Percentiles rank a stretch among this genome's conserved stretches.
Evolutionary conservation across 2,329 filamentous ascomycete genomes (phyloP).

Genomic region (Colletotrichum navitas): DNA sequence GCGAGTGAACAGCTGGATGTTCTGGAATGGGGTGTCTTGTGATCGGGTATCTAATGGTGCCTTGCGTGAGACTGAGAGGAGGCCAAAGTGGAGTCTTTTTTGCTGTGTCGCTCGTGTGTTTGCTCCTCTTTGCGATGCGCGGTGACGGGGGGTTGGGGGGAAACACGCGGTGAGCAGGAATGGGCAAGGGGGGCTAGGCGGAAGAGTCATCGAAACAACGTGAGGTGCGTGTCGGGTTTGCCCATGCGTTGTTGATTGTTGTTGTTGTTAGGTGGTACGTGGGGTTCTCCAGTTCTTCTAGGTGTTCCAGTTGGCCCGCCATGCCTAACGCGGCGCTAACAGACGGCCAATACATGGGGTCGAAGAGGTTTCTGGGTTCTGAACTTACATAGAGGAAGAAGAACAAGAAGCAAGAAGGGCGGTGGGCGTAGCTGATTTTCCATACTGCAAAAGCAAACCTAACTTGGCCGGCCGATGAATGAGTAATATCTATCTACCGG

Average conservation of each 20-base stretch:
- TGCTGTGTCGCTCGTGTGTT: slow-evolving; percentile 2
- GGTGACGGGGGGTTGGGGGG: slow-evolving; percentile 38
- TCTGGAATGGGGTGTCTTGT: slow-evolving; percentile 8
- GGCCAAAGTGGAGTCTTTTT: slow-evolving; percentile 25
- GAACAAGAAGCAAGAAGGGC: slow-evolving; percentile 39
- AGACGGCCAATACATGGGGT: not conserved
- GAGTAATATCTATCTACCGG: not conserved
- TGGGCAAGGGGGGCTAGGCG: slow-evolving; percentile 3
- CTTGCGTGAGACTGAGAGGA: slow-evolving; percentile 11
- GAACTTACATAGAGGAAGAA: not conserved
- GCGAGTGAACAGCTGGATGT: slow-evolving; percentile 30
- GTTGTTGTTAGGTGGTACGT: not conserved
- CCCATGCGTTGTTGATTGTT: slow-evolving; percentile 3
- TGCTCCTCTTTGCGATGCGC: slow-evolving; percentile 18
- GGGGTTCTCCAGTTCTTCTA: slow-evolving; percentile 25
- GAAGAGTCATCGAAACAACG: slow-evolving; percentile 12
- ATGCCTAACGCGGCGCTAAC: slow-evolving; percentile 5
- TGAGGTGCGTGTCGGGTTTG: slow-evolving; percentile 13
- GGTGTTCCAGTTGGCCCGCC: slow-evolving; percentile 8
- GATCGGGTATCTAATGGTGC: slow-evolving; percentile 36
- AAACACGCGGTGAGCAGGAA: slow-evolving; percentile 41
- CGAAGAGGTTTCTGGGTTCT: not conserved
- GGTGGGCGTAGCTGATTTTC: slow-evolving; percentile 35
- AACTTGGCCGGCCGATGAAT: slow-evolving; percentile 8
- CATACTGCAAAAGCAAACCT: slow-evolving; percentile 36